phyloP scores from a whole-genome alignment of 768 basidiomycete species.

The Sporobolomyces phaffii region DNA sequence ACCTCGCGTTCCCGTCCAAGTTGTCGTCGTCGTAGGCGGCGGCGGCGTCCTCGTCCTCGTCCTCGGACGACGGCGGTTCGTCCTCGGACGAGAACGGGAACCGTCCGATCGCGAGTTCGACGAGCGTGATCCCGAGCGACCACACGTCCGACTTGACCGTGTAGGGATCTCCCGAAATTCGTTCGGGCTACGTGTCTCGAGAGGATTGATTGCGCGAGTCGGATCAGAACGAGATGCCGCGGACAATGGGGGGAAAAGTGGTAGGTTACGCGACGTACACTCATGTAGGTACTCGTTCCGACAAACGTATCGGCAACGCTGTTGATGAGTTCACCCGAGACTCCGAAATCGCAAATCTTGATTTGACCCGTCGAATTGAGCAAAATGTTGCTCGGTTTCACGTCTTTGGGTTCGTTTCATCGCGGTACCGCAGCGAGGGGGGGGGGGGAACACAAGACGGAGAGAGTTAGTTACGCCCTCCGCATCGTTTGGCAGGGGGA shows the following conservation, averaged over 20 bases:
- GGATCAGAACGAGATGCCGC: too few relatives aligned
- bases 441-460: too few relatives aligned
- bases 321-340: constrained; percentile 97
- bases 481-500: too few relatives aligned
- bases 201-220: too few relatives aligned
- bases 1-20: constrained; percentile 11
- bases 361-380: constrained; percentile 90
- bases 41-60: constrained; percentile 21
- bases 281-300: constrained; percentile 98
- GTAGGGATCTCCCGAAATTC: constrained; percentile 96
- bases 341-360: constrained; percentile 99
- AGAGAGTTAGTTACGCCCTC: too few relatives aligned
- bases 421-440: too few relatives aligned
- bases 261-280: constrained; percentile 68
- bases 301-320: constrained; percentile 99
- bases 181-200: constrained; percentile 71
- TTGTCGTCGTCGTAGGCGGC: too few relatives aligned
- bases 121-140: constrained; percentile 93
- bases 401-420: constrained; percentile 67
- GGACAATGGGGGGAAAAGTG: too few relatives aligned
- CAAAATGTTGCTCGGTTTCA: constrained; percentile 97
- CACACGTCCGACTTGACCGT: constrained; percentile 99
- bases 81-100: constrained; percentile 74
- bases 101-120: constrained; percentile 91
- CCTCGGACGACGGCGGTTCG: constrained; percentile 58